Evolutionary conservation across 306 rosid species (phyloP).

Genomic region (Betula pendula): DNA sequence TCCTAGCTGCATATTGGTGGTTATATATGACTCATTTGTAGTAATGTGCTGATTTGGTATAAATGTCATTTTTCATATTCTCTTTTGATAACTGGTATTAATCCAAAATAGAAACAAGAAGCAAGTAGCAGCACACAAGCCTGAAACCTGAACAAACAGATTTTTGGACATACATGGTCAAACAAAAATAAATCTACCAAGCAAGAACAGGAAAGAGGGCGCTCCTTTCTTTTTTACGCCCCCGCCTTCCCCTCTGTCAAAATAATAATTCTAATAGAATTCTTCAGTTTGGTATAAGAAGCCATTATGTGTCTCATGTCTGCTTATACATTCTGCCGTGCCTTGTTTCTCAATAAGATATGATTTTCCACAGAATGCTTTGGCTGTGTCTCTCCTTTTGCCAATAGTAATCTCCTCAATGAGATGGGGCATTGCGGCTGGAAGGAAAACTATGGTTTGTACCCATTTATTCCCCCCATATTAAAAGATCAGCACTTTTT

Average conservation of each 20-base stretch:
- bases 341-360: neutral
- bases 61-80: neutral
- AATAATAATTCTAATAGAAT: neutral
- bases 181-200: neutral
- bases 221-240: neutral
- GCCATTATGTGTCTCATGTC: neutral
- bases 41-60: neutral
- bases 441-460: slow-evolving; percentile 95
- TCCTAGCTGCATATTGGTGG: neutral
- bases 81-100: neutral
- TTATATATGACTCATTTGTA: neutral
- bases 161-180: neutral
- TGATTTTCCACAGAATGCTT: slow-evolving; percentile 71
- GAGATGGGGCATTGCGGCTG: slow-evolving; percentile 95
- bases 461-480: slow-evolving; percentile 21
- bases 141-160: neutral
- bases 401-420: slow-evolving; percentile 92
- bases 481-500: slow-evolving; percentile 15
- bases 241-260: too few relatives aligned
- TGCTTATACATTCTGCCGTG: neutral
- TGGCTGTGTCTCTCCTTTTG: slow-evolving; percentile 85
- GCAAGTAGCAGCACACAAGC: neutral
- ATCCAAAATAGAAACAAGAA: neutral
- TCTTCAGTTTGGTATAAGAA: neutral
- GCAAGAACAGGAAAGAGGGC: neutral